Percentiles rank a stretch among this genome's conserved stretches.
phyloP scores from a whole-genome alignment of 441 rosid genomes.

The Gossypium gossypioides region DNA sequence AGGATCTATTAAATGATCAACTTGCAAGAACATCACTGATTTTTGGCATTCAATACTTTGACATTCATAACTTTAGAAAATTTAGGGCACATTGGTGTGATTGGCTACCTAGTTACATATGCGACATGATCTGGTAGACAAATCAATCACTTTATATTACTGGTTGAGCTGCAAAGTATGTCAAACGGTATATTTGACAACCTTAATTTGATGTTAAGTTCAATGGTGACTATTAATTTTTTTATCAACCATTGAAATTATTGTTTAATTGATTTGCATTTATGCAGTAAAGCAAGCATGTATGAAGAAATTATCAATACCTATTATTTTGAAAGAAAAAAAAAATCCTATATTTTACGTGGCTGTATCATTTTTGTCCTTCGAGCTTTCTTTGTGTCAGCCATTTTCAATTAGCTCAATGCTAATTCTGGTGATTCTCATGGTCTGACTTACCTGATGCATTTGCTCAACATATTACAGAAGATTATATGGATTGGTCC shows the following conservation, averaged over 20 bases:
- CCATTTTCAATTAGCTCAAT: neutral
- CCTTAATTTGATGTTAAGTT: neutral
- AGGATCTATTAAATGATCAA: neutral
- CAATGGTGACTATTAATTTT: neutral
- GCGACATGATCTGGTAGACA: neutral
- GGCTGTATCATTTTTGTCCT: neutral
- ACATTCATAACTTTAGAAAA: neutral
- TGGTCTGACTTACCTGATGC: conserved; percentile 10
- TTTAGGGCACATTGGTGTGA: neutral
- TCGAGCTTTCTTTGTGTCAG: neutral
- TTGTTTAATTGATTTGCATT: neutral
- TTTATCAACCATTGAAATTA: neutral
- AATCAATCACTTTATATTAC: neutral
- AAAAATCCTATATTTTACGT: neutral
- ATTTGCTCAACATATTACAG: conserved; percentile 26
- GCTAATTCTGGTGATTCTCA: conserved; percentile 8
- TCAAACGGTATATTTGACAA: neutral
- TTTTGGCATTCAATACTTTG: neutral
- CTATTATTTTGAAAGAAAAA: neutral
- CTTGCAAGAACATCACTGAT: neutral
- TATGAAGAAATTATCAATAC: neutral
- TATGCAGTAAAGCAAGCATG: neutral
- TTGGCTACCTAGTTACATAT: neutral
- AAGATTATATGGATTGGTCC: conserved; percentile 62
- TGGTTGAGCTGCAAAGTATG: neutral